Conservation (phyloP, 208 protist species). For the Crithidia acanthocephali region DNA sequence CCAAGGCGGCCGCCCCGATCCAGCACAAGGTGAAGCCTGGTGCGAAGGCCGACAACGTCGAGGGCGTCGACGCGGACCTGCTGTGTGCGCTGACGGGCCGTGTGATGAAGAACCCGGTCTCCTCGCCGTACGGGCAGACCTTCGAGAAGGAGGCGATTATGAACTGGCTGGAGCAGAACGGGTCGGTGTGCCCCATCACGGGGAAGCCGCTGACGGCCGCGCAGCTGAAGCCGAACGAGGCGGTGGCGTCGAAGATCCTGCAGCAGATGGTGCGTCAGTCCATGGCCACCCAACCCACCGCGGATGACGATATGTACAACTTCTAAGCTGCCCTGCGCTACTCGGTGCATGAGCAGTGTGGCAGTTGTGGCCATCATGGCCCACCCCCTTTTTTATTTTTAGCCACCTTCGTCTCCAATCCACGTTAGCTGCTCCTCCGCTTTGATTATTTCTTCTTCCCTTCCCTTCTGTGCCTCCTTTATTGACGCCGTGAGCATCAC, state of each 20-base stretch:
- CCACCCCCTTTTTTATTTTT: constrained; percentile 1
- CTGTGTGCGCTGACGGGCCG: constrained; percentile 87
- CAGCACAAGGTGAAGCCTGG: constrained; percentile 46
- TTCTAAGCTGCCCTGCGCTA: constrained; percentile 54
- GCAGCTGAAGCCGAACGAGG: constrained; percentile 72
- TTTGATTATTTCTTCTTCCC: constrained; percentile 20
- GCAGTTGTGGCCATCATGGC: too few relatives aligned
- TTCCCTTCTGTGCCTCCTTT: background rate
- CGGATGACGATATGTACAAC: constrained; percentile 89
- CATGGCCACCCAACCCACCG: constrained; percentile 61
- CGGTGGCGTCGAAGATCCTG: constrained; percentile 74
- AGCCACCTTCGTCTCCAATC: background rate
- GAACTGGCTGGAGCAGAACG: constrained; percentile 88
- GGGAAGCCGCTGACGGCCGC: constrained; percentile 74
- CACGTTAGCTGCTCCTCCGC: background rate
- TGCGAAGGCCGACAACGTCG: constrained; percentile 49
- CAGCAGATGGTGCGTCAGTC: constrained; percentile 79
- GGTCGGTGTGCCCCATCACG: constrained; percentile 91
- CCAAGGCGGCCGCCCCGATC: constrained; percentile 67
- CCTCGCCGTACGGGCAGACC: constrained; percentile 90
- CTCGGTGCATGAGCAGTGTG: background rate
- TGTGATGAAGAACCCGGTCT: constrained; percentile 92
- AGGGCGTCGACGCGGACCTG: constrained; percentile 65
- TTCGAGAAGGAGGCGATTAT: constrained; percentile 89
- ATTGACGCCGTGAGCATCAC: background rate